Evolutionary conservation across 163 green algal species (phyloP).

Genomic region (Scenedesmus sp.): DNA sequence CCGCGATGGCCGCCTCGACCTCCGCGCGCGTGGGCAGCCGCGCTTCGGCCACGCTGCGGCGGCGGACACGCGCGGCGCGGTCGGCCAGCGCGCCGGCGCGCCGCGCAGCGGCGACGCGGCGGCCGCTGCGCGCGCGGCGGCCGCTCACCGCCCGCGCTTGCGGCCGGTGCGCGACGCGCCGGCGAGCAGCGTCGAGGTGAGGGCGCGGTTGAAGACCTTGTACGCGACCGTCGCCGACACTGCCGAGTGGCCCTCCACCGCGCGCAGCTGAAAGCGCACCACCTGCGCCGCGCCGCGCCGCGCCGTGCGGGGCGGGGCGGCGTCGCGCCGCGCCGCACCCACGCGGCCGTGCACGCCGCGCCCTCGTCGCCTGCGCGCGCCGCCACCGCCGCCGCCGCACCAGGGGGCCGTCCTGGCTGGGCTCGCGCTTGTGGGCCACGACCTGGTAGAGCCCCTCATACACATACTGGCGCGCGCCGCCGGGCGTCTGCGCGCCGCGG

Average conservation of each 20-base stretch:
- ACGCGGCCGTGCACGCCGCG: neutral
- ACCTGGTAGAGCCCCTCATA: constrained; percentile 70
- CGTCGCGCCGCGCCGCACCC: neutral
- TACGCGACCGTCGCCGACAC: constrained; percentile 47
- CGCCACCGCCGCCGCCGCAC: constrained; percentile 26
- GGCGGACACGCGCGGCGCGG: neutral
- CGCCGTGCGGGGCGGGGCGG: too few relatives aligned
- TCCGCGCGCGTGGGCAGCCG: neutral
- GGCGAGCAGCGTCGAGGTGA: neutral
- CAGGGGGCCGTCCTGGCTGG: constrained; percentile 48
- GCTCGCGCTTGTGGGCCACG: constrained; percentile 45
- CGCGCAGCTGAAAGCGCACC: constrained; percentile 49
- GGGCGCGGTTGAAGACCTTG: constrained; percentile 5
- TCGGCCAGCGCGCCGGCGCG: too few relatives aligned
- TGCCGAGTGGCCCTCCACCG: constrained; percentile 35
- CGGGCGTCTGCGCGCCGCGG: constrained; percentile 37
- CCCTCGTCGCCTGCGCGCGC: neutral
- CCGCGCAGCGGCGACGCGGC: too few relatives aligned
- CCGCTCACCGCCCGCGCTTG: constrained; percentile 1
- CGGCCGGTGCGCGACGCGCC: neutral
- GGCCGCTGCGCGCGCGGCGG: too few relatives aligned
- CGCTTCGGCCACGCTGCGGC: neutral
- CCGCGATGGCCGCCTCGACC: neutral
- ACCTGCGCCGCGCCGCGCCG: constrained; percentile 1
- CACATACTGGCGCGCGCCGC: constrained; percentile 48